phyloP scores from a whole-genome alignment of 2,329 filamentous ascomycete species.

The Xylaria sp. region DNA sequence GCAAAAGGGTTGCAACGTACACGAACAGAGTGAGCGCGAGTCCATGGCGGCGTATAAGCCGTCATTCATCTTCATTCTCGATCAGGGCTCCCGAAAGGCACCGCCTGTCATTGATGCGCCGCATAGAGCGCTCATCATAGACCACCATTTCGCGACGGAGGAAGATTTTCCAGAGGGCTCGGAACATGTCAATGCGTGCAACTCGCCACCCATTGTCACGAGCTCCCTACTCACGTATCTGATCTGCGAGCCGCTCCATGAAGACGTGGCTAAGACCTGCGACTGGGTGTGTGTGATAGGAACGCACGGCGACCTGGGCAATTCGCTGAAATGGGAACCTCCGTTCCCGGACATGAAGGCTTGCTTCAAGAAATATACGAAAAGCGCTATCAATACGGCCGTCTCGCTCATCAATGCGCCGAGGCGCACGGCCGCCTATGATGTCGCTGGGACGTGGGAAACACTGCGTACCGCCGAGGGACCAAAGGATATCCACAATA shows the following conservation, averaged over 20 bases:
- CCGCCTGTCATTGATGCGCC: constrained; percentile 47
- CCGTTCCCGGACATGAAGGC: constrained; percentile 62
- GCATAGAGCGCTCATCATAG: constrained; percentile 54
- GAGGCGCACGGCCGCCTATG: constrained; percentile 54
- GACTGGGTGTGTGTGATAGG: constrained; percentile 61
- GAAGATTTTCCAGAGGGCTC: constrained; percentile 53
- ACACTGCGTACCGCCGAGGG: constrained; percentile 51
- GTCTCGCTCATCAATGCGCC: constrained; percentile 62
- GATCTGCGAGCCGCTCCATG: constrained; percentile 54
- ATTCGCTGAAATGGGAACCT: constrained; percentile 57
- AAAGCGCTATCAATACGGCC: constrained; percentile 57
- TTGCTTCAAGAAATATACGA: constrained; percentile 55
- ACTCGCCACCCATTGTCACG: constrained; percentile 61
- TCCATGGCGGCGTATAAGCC: constrained; percentile 48
- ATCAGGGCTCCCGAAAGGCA: constrained; percentile 56
- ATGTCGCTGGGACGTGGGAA: constrained; percentile 56
- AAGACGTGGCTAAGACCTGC: constrained; percentile 43
- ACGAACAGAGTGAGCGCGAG: constrained; percentile 47
- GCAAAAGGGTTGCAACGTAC: constrained; percentile 54
- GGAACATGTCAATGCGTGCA: constrained; percentile 55
- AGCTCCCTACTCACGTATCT: constrained; percentile 59
- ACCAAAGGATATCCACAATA: constrained; percentile 44
- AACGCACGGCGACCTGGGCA: constrained; percentile 62
- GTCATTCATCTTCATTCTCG: constrained; percentile 57
- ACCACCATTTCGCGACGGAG: constrained; percentile 55